A percentile compares a stretch with the other conserved stretches of the same genome.
Conservation (phyloP, 176 grass and related monocot species). For the Aegilops speltoides region DNA sequence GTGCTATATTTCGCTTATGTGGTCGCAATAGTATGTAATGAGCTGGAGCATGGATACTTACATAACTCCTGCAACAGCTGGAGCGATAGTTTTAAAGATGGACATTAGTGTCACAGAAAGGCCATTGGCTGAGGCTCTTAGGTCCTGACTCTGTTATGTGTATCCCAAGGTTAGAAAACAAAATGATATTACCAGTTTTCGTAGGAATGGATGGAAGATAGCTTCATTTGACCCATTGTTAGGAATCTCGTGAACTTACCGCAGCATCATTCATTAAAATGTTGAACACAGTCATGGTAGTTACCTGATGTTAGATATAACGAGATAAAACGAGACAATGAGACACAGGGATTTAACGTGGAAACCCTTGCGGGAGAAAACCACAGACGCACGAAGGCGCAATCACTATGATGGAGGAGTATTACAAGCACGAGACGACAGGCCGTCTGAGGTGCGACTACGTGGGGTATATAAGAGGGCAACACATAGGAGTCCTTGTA, state of each 20-base stretch:
- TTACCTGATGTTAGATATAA: no score
- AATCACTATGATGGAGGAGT: no score
- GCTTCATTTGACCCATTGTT: background rate
- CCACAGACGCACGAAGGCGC: no score
- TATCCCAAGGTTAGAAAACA: slow-evolving; percentile 27
- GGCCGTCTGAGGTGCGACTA: no score
- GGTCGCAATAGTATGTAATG: background rate
- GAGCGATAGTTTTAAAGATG: slow-evolving; percentile 60
- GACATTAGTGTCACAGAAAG: slow-evolving; percentile 60
- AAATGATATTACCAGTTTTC: background rate
- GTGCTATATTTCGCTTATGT: background rate
- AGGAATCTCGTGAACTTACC: slow-evolving; percentile 36
- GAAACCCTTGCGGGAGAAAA: no score
- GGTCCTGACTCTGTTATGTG: slow-evolving; percentile 43
- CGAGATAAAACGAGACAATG: no score
- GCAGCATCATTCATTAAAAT: slow-evolving; percentile 68
- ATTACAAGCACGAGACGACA: no score
- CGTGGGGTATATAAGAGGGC: no score
- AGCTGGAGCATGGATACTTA: slow-evolving; percentile 39
- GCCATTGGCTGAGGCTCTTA: slow-evolving; percentile 67
- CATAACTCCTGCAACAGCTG: slow-evolving; percentile 54
- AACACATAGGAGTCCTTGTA: no score
- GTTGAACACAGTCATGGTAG: slow-evolving; percentile 54
- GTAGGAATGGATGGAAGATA: slow-evolving; percentile 1
- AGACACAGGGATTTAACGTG: no score